Percentiles rank a stretch among this genome's conserved stretches.
Evolutionary conservation across 805 yeast species (phyloP).

Genomic region (Spathaspora passalidarum): DNA sequence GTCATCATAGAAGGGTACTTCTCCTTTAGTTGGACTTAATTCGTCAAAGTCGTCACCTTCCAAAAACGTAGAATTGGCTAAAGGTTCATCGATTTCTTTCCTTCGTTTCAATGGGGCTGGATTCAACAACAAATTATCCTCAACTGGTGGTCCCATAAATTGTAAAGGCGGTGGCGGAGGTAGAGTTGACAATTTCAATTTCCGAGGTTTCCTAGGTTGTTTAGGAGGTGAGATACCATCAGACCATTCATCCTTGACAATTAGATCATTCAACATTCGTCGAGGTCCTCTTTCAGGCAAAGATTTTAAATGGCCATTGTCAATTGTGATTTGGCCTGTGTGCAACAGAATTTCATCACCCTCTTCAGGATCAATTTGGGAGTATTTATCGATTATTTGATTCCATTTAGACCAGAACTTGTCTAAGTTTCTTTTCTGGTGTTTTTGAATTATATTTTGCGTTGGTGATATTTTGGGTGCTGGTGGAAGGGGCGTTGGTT

Average conservation of each 20-base stretch:
- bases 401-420: constrained; percentile 42
- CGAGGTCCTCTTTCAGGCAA: constrained; percentile 17
- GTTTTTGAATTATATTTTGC: not conserved
- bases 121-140: not conserved
- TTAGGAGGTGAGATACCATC: constrained; percentile 28
- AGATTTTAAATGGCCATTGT: constrained; percentile 66
- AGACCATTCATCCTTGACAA: constrained; percentile 37
- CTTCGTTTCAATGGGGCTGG: not conserved
- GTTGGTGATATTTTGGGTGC: too few species aligned
- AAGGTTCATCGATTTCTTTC: too few species aligned
- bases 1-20: not conserved
- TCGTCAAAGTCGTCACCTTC: too few species aligned
- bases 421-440: not conserved
- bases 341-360: constrained; percentile 62
- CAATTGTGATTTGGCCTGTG: constrained; percentile 61
- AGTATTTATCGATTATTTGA: constrained; percentile 49
- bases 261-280: constrained; percentile 8
- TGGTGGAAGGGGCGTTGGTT: not conserved
- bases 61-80: too few species aligned
- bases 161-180: too few species aligned
- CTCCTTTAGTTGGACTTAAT: not conserved
- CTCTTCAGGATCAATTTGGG: constrained; percentile 45
- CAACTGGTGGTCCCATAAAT: not conserved
- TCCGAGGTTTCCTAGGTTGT: too few species aligned
- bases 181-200: too few species aligned